Conservation (phyloP, 805 yeast genomes). For the Metschnikowia corniflorae region DNA sequence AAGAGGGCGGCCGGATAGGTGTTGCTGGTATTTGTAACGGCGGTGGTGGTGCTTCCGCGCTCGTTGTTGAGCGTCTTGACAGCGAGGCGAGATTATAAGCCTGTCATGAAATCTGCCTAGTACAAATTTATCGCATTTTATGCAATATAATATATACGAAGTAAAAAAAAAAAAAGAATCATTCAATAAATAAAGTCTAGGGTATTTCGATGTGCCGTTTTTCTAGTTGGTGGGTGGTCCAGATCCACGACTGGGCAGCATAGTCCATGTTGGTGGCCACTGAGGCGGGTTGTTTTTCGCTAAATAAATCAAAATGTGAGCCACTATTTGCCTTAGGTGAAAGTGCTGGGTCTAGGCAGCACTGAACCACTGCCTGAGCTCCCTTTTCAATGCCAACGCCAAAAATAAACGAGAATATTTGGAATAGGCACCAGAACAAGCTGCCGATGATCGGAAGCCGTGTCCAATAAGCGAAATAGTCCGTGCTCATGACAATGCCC, state of each 20-base stretch:
- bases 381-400: constrained; percentile 77
- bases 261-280: constrained; percentile 55
- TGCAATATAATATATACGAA: too few relatives aligned
- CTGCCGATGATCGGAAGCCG: constrained; percentile 74
- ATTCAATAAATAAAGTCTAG: too few relatives aligned
- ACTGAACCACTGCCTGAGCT: constrained; percentile 57
- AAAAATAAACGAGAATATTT: constrained; percentile 60
- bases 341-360: constrained; percentile 54
- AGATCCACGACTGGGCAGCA: constrained; percentile 71
- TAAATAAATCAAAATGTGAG: constrained; percentile 53
- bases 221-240: constrained; percentile 64
- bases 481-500: constrained; percentile 82
- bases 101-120: too few relatives aligned
- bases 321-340: constrained; percentile 60
- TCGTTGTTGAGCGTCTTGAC: constrained; percentile 71
- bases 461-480: constrained; percentile 72
- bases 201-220: constrained; percentile 39
- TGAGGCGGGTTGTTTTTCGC: constrained; percentile 49
- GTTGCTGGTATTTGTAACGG: constrained; percentile 98
- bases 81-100: constrained; percentile 34
- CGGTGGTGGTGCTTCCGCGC: constrained; percentile 98
- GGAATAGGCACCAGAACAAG: constrained; percentile 67
- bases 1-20: constrained; percentile 81
- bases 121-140: too few relatives aligned
- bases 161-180: too few relatives aligned